Evolutionary conservation across 371 early-diverging fungal genomes (phyloP).

Genomic region (Entomophthora muscae): DNA sequence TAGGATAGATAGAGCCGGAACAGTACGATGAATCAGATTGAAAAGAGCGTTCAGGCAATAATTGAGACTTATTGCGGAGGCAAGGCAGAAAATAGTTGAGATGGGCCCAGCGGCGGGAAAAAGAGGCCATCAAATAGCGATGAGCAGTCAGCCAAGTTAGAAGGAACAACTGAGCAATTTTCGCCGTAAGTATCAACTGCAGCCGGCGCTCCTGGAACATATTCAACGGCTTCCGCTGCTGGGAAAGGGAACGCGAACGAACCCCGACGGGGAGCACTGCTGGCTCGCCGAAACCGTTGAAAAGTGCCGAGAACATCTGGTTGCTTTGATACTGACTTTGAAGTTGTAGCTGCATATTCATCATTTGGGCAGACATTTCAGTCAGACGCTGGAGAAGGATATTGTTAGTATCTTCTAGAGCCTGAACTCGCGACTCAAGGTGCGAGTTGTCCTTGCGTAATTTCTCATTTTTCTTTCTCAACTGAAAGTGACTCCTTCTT

Average conservation of each 20-base stretch:
- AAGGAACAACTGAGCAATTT: background rate
- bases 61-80: background rate
- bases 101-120: background rate
- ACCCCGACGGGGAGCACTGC: slow-evolving; percentile 8
- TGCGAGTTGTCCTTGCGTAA: slow-evolving; percentile 41
- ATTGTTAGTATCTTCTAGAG: slow-evolving; percentile 37
- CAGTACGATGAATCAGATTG: background rate
- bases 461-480: slow-evolving; percentile 39
- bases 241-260: slow-evolving; percentile 7
- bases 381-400: slow-evolving; percentile 35
- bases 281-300: slow-evolving; percentile 10
- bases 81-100: background rate
- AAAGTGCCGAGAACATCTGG: background rate
- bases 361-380: slow-evolving; percentile 29
- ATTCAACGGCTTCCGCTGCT: slow-evolving; percentile 9
- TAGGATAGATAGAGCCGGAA: background rate
- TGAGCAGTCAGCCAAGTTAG: background rate
- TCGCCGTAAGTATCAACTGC: background rate
- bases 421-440: slow-evolving; percentile 34
- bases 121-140: background rate
- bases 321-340: background rate
- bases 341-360: slow-evolving; percentile 25
- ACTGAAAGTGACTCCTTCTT: slow-evolving; percentile 53
- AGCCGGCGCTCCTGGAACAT: background rate
- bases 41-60: background rate